phyloP scores from a whole-genome alignment of 495 filamentous ascomycete species.

The Aspergillus sclerotioniger region DNA sequence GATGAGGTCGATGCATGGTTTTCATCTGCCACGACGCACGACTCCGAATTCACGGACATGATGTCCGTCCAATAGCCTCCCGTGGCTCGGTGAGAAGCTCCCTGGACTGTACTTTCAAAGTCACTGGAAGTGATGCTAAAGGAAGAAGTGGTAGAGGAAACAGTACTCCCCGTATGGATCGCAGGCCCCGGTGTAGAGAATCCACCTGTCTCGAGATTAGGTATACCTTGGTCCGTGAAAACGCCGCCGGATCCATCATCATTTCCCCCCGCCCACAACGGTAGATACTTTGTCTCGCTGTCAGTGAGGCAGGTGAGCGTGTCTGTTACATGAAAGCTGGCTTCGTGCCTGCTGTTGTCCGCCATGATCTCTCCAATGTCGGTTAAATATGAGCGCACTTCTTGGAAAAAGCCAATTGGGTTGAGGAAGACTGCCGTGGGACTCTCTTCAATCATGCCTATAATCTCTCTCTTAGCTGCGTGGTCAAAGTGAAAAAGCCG shows the following conservation, averaged over 20 bases:
- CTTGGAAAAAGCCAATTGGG: constrained; percentile 4
- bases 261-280: constrained; percentile 55
- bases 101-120: constrained; percentile 29
- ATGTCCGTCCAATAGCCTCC: constrained; percentile 28
- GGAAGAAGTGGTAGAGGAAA: constrained; percentile 23
- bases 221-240: constrained; percentile 41
- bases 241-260: constrained; percentile 56
- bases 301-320: constrained; percentile 48
- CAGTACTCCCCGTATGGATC: constrained; percentile 39
- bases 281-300: constrained; percentile 51
- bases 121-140: constrained; percentile 29
- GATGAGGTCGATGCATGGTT: neutral
- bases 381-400: constrained; percentile 20
- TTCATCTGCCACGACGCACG: too few relatives aligned
- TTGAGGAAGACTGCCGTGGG: neutral
- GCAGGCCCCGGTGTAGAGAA: constrained; percentile 44
- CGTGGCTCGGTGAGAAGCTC: constrained; percentile 36
- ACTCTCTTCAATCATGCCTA: neutral
- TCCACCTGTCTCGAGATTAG: constrained; percentile 35
- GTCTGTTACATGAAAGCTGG: constrained; percentile 29
- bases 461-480: neutral
- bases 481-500: neutral
- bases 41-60: constrained; percentile 24
- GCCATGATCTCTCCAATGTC: constrained; percentile 21
- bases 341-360: constrained; percentile 7